Conservation (phyloP, 805 yeast genomes). For the Spathaspora sp. region DNA sequence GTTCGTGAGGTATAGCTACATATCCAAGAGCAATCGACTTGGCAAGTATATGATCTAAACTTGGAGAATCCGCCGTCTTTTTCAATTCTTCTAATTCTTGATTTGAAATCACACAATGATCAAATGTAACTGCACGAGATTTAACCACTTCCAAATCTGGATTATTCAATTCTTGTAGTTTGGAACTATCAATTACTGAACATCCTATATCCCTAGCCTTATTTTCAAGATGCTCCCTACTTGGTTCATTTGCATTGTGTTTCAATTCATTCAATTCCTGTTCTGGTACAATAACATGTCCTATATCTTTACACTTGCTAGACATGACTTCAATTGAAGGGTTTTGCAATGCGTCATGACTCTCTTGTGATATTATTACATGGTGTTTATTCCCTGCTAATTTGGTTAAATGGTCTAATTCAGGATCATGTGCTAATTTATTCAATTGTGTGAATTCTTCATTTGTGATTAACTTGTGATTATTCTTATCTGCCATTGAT, state of each 20-base stretch:
- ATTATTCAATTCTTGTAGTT: constrained; percentile 10
- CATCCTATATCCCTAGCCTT: constrained; percentile 20
- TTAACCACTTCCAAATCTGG: constrained; percentile 29
- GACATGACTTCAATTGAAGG: constrained; percentile 28
- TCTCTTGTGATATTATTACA: constrained; percentile 9
- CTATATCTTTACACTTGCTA: constrained; percentile 15
- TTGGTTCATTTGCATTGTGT: constrained; percentile 15
- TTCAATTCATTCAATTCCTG: constrained; percentile 5
- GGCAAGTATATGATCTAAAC: constrained; percentile 21
- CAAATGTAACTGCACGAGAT: constrained; percentile 25
- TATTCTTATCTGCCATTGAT: constrained; percentile 10
- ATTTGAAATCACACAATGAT: constrained; percentile 9
- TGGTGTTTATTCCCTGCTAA: constrained; percentile 8
- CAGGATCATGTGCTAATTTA: constrained; percentile 19
- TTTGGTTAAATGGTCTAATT: constrained; percentile 10
- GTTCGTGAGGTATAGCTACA: constrained; percentile 10
- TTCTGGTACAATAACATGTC: constrained; percentile 4
- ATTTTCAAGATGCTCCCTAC: constrained; percentile 19
- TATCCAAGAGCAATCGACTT: constrained; percentile 14
- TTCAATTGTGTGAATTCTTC: constrained; percentile 12
- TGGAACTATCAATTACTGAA: constrained; percentile 8
- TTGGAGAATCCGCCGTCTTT: constrained; percentile 27
- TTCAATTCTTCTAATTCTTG: constrained; percentile 10
- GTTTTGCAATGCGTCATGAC: constrained; percentile 8
- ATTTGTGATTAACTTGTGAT: constrained; percentile 8